phyloP scores from a whole-genome alignment of 2,329 filamentous ascomycete species.

The Xylariomycetidae sp. region DNA sequence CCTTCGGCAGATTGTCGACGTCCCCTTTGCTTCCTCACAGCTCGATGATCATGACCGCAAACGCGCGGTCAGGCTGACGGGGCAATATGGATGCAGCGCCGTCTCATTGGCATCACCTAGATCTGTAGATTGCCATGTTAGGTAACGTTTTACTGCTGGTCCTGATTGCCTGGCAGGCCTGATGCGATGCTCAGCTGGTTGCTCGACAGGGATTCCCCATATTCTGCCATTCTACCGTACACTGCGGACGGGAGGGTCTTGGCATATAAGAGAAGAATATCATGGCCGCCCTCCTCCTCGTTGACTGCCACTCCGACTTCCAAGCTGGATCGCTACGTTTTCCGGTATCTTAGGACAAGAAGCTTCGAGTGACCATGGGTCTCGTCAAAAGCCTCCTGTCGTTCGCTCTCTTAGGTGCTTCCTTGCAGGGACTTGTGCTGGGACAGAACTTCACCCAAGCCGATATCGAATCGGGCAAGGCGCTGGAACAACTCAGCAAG shows the following conservation, averaged over 20 bases:
- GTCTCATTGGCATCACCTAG: constrained; percentile 6
- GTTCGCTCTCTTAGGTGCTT: constrained; percentile 14
- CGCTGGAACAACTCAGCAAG: constrained; percentile 17
- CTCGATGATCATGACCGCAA: constrained; percentile 10
- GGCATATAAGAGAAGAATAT: constrained; percentile 4
- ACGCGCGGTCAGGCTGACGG: constrained; percentile 6
- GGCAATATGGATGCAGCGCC: constrained; percentile 10
- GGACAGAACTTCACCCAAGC: constrained; percentile 19
- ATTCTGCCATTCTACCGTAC: constrained; percentile 15
- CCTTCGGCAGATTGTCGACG: constrained; percentile 13
- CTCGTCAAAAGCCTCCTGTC: constrained; percentile 15
- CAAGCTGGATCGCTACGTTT: neutral
- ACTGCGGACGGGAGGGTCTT: constrained; percentile 6
- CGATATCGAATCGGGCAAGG: constrained; percentile 24
- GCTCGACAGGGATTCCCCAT: constrained; percentile 11
- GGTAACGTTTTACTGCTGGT: constrained; percentile 8
- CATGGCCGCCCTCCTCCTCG: neutral
- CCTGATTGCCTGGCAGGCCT: constrained; percentile 1
- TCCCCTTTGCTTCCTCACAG: constrained; percentile 17
- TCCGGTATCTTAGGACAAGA: neutral
- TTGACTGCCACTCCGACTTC: neutral
- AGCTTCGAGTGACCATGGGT: constrained; percentile 12
- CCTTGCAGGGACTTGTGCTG: constrained; percentile 16
- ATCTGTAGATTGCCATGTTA: constrained; percentile 11
- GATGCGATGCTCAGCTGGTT: constrained; percentile 4